Evolutionary conservation across 2,329 filamentous ascomycete genomes (phyloP).

Genomic region (Verticillium nonalfalfae): DNA sequence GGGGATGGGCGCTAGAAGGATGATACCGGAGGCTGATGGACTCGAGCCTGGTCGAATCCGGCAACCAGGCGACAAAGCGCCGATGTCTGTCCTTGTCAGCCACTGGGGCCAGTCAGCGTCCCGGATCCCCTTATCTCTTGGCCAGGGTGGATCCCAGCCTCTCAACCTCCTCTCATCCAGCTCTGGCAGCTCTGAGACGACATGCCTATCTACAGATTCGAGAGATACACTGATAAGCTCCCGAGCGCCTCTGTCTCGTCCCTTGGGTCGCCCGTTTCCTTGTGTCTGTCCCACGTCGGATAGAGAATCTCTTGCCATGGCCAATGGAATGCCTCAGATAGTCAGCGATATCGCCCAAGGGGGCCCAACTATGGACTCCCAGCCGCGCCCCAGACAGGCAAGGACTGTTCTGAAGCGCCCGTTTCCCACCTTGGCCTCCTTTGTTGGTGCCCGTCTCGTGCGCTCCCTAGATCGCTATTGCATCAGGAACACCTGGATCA

Average conservation of each 20-base stretch:
- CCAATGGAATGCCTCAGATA: not conserved
- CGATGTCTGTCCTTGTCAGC: not conserved
- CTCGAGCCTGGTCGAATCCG: not conserved
- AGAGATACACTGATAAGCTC: not conserved
- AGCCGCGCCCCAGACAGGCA: not conserved
- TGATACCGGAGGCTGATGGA: not conserved
- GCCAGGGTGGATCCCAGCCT: not conserved
- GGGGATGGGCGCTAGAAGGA: too few relatives aligned
- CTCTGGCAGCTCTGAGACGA: not conserved
- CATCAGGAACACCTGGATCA: not conserved
- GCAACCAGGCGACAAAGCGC: not conserved
- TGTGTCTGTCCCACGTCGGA: not conserved
- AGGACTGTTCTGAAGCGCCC: not conserved
- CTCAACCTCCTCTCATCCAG: not conserved
- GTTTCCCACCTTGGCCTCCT: not conserved
- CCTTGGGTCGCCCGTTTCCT: not conserved
- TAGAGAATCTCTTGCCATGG: not conserved
- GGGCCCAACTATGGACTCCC: not conserved
- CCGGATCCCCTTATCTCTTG: slow-evolving; percentile 1
- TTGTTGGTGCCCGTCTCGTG: not conserved
- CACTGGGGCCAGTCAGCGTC: not conserved
- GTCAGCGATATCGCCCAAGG: not conserved
- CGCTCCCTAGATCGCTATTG: not conserved
- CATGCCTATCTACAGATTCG: not conserved
- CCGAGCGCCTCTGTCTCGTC: not conserved